Evolutionary conservation across 208 protist genomes (phyloP).

Genomic region (Perkinsela sp.): DNA sequence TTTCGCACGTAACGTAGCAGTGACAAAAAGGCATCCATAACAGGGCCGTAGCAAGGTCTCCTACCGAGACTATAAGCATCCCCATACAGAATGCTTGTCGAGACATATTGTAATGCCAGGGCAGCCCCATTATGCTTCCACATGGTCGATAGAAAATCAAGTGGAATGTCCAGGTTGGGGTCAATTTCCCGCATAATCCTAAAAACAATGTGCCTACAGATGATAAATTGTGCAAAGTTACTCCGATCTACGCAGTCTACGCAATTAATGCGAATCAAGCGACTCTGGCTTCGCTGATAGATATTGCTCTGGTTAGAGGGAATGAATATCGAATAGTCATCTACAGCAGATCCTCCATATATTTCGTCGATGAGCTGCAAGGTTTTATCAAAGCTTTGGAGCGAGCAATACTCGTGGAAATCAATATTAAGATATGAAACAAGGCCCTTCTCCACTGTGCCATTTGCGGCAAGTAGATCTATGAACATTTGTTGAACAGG

Average conservation of each 20-base stretch:
- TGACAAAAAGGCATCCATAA: neutral
- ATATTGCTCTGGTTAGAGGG: neutral
- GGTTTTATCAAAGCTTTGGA: neutral
- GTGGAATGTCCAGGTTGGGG: neutral
- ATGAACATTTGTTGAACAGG: neutral
- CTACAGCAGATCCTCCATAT: neutral
- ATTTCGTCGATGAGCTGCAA: neutral
- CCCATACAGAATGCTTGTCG: neutral
- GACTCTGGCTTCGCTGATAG: conserved; percentile 18
- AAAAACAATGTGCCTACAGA: conserved; percentile 23
- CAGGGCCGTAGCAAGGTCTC: neutral
- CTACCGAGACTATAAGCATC: neutral
- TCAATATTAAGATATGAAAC: neutral
- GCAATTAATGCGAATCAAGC: conserved; percentile 81
- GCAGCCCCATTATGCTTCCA: neutral
- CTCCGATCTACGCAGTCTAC: conserved; percentile 90
- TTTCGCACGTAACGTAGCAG: neutral
- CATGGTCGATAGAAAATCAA: neutral
- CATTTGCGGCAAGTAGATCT: neutral
- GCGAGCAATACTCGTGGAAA: neutral
- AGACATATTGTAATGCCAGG: neutral
- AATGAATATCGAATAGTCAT: neutral
- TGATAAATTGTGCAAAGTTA: conserved; percentile 76
- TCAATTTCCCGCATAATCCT: neutral
- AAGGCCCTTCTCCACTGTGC: neutral